Conservation (phyloP, 768 basidiomycete species). For the Agaricus subrufescens region DNA sequence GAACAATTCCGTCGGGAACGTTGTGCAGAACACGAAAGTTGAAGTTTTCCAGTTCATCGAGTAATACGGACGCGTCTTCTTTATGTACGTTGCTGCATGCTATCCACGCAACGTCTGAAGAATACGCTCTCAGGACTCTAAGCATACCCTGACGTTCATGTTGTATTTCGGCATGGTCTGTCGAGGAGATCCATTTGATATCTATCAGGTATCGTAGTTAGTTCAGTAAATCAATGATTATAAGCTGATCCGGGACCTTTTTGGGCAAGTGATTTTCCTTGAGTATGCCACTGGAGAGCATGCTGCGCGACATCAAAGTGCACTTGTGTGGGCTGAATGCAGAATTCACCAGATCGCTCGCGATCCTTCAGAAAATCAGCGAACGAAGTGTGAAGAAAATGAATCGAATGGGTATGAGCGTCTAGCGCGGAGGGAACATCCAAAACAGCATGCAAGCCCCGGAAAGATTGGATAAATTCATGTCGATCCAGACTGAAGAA, state of each 20-base stretch:
- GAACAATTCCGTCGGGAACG: neutral
- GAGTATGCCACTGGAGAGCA: neutral
- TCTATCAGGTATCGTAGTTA: neutral
- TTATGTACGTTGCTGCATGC: neutral
- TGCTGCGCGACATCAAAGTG: neutral
- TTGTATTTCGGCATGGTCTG: neutral
- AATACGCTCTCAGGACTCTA: neutral
- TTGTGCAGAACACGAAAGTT: neutral
- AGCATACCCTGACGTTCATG: neutral
- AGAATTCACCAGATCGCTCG: neutral
- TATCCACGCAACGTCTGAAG: neutral
- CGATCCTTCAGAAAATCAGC: neutral
- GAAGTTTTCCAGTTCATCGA: neutral
- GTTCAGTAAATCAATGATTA: no score
- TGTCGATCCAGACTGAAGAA: neutral
- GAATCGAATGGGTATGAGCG: neutral
- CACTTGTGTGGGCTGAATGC: neutral
- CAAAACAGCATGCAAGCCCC: neutral
- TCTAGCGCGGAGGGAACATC: neutral
- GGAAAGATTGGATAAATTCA: neutral
- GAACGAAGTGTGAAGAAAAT: slow-evolving; percentile 1
- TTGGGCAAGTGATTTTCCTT: neutral
- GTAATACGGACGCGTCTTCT: neutral
- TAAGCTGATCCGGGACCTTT: neutral
- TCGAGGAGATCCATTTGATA: neutral